Percentiles rank a stretch among this genome's conserved stretches.
These are phyloP conservation scores for Allomyces macrogynus DNA, from an alignment of 192 early-diverging fungal species.

Conservation along the genomic window DNA sequence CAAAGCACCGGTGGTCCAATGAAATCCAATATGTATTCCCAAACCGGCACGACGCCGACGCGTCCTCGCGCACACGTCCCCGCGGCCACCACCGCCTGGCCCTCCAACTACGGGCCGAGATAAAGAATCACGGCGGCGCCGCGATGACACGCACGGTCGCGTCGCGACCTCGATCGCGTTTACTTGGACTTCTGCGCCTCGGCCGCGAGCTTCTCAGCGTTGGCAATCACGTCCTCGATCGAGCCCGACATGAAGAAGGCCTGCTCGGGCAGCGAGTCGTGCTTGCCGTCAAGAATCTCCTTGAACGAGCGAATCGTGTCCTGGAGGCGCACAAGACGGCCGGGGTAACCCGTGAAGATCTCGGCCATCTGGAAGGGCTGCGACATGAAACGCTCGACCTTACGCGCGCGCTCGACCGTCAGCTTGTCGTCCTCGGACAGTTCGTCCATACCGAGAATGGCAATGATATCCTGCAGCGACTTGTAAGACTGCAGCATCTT, in stretches of 20 bases:
- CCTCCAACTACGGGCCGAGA: too few relatives aligned
- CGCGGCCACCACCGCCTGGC: too few relatives aligned
- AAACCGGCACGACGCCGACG: too few relatives aligned
- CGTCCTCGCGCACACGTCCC: too few relatives aligned
- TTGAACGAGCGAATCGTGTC: constrained; percentile 95
- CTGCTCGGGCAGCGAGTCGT: constrained; percentile 80
- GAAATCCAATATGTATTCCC: too few relatives aligned
- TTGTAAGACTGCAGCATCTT: constrained; percentile 97
- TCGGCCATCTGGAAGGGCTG: constrained; percentile 95
- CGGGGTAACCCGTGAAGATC: constrained; percentile 93
- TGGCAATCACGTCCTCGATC: constrained; percentile 79
- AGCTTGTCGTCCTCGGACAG: constrained; percentile 97
- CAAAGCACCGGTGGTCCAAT: too few relatives aligned
- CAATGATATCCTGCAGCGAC: constrained; percentile 98
- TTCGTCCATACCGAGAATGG: constrained; percentile 99
- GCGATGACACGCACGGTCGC: too few relatives aligned
- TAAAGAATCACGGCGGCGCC: too few relatives aligned
- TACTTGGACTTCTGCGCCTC: background rate
- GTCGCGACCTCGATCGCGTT: too few relatives aligned
- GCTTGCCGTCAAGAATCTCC: constrained; percentile 94
- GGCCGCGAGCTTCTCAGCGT: constrained; percentile 32
- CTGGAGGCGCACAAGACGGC: constrained; percentile 68
- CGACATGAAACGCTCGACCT: constrained; percentile 98
- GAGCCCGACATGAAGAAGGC: constrained; percentile 98
- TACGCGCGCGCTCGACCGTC: constrained; percentile 95